These are phyloP conservation scores for Termitomyces sp. DNA, from an alignment of 768 basidiomycete genomes.

Conservation along the genomic window DNA sequence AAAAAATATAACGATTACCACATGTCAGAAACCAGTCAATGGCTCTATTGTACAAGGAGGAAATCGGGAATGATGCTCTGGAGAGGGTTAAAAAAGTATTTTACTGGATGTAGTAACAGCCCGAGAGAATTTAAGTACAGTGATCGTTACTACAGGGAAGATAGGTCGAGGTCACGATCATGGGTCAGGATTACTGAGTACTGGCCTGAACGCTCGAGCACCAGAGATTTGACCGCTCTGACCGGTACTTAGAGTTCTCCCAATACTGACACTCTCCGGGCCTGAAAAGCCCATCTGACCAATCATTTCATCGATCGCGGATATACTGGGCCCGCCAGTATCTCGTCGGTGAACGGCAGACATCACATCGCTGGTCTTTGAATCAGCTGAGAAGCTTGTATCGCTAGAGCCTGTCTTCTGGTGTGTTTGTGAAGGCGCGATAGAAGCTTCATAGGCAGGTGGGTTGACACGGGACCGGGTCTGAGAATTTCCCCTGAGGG, in stretches of 20 bases:
- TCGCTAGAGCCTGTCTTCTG: conserved; percentile 27
- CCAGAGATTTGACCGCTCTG: conserved; percentile 9
- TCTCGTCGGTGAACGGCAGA: conserved; percentile 2
- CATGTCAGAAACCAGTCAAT: neutral
- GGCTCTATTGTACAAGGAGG: too few species aligned
- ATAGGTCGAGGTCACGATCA: neutral
- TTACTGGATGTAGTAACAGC: neutral
- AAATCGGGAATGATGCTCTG: neutral
- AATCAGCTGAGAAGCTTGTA: conserved; percentile 24
- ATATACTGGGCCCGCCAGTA: conserved; percentile 12
- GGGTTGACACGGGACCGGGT: conserved; percentile 26
- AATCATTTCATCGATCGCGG: conserved; percentile 20
- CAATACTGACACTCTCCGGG: conserved; percentile 8
- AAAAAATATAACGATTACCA: neutral
- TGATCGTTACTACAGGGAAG: neutral
- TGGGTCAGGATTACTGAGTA: conserved; percentile 7
- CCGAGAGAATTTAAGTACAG: neutral
- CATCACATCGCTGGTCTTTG: conserved; percentile 9
- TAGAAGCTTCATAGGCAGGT: conserved; percentile 28
- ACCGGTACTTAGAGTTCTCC: conserved; percentile 18
- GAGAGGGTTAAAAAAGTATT: neutral
- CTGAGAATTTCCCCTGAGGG: neutral
- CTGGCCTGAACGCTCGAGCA: conserved; percentile 3
- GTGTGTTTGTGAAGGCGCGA: conserved; percentile 12
- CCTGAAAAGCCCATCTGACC: conserved; percentile 15